Percentiles rank a stretch among this genome's conserved stretches.
These are phyloP conservation scores for Beauveria bassiana DNA, from an alignment of 2,329 filamentous ascomycete genomes.

Conservation along the genomic window DNA sequence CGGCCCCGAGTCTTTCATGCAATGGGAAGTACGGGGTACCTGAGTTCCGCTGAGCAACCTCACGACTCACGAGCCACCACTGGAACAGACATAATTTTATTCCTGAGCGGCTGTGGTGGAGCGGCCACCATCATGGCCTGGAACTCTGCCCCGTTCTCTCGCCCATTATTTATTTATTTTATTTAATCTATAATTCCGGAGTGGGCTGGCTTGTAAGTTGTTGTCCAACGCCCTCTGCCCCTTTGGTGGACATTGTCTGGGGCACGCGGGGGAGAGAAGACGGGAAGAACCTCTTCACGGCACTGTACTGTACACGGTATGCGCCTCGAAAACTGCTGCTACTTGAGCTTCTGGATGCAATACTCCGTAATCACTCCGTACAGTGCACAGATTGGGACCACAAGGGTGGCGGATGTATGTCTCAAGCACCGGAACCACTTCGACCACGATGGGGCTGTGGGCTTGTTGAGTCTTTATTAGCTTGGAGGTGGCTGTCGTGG, in stretches of 20 bases:
- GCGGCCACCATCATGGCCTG: slow-evolving; percentile 6
- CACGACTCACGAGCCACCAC: neutral
- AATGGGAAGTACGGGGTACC: slow-evolving; percentile 13
- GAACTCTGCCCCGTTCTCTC: slow-evolving; percentile 7
- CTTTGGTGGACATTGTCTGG: neutral
- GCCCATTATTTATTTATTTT: neutral
- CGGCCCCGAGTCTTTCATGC: slow-evolving; percentile 14
- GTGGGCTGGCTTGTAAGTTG: slow-evolving; percentile 2
- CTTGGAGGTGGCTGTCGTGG: neutral
- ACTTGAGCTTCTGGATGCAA: neutral
- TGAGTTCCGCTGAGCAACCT: neutral
- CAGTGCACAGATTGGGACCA: neutral
- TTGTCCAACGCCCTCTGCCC: neutral
- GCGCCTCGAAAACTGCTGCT: too few relatives aligned
- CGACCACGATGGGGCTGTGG: neutral
- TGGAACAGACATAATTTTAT: neutral
- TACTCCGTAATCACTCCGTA: neutral
- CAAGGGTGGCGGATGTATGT: neutral
- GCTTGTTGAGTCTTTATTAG: slow-evolving; percentile 7
- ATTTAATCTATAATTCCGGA: neutral
- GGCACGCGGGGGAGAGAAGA: neutral
- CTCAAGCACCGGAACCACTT: slow-evolving; percentile 4
- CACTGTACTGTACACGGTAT: neutral
- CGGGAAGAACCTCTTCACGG: neutral
- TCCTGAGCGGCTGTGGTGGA: slow-evolving; percentile 3